Evolutionary conservation across 2,329 filamentous ascomycete species (phyloP), one percentile per base, ranked within the genome.

Genomic region (Xylariaceae sp.): DNA sequence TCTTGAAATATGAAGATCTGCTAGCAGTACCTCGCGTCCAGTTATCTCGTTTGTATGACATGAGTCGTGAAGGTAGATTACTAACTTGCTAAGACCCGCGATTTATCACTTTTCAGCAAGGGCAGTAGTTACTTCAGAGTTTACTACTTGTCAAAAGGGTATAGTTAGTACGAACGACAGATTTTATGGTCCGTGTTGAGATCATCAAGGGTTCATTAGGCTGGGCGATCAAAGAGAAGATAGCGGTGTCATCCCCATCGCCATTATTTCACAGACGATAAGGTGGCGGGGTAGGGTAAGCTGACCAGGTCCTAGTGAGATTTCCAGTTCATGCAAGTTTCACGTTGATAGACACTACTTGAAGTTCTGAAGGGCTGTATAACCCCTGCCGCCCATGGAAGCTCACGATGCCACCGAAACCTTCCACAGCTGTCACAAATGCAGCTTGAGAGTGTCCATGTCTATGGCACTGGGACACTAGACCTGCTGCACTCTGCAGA

Each of bases 281-380:
- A 54, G 44, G 24, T 49, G 34, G 39, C 44, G 45, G 45, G 56
- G 51, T 51, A 28, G 40, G 26, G n/a, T 26, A n/a, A n/a, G 28
- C 17, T 56, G 23, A 47, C 56, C 36, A 31, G 57, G 57, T 44
- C 39, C 16, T 41, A 29, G 34, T 58, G 33, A 49, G 41, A 56
- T 52, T 47, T 56, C 40, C 45, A 46, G 56, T 59, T 59, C 52
- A 59, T 59, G 56, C 56, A 56, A 37, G 56, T 59, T 59, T 56
- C 56, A 52, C 41, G 41, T 47, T 39, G 8, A n/a, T 34, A 45
- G 16, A 24, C 39, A 45, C 8, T 16, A 39, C 33, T 31, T 39
- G 33, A 46, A 28, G 41, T 11, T 16, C 39, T 29, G 40, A 41
- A 17, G 2, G 46, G 37, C 31, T 40, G 41, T 47, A 26, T 12